Percentiles rank a stretch among this genome's conserved stretches.
Evolutionary conservation across 164 flowering plant species (phyloP).

Genomic region (Protea cynaroides): DNA sequence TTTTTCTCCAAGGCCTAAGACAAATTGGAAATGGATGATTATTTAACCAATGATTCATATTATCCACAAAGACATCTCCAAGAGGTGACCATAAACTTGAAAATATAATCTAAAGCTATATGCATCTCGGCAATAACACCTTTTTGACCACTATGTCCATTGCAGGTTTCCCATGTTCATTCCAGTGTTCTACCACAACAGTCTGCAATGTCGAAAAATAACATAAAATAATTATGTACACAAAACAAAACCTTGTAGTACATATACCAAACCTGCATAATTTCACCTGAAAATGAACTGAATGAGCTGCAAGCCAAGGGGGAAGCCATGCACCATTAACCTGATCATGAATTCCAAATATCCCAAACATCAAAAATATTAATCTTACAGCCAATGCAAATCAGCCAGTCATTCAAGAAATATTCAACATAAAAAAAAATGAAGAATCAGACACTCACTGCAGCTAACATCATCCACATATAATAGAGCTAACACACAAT

Average conservation of each 20-base stretch:
- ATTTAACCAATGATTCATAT: background rate
- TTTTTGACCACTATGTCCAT: conserved; percentile 28
- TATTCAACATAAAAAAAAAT: too few species aligned
- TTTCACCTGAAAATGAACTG: conserved; percentile 49
- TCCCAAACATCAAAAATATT: background rate
- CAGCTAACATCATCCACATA: too few species aligned
- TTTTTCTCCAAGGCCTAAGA: conserved; percentile 64
- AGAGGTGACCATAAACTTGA: background rate
- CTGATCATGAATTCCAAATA: conserved; percentile 25
- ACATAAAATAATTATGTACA: background rate
- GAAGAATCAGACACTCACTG: too few species aligned
- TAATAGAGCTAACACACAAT: too few species aligned
- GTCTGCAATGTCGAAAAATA: conserved; percentile 31
- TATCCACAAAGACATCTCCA: background rate
- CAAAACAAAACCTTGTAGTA: background rate
- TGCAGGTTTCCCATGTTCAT: conserved; percentile 38
- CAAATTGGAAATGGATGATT: conserved; percentile 3
- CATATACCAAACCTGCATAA: background rate
- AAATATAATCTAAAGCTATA: background rate
- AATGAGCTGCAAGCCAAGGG: conserved; percentile 76
- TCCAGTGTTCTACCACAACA: conserved; percentile 28
- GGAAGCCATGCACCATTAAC: conserved; percentile 97
- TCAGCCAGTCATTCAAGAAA: too few species aligned
- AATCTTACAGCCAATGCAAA: background rate
- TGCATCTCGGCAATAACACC: conserved; percentile 15